These are phyloP conservation scores for Arthrobotrys sinensis DNA, from an alignment of 2,329 filamentous ascomycete species.

Conservation along the genomic window DNA sequence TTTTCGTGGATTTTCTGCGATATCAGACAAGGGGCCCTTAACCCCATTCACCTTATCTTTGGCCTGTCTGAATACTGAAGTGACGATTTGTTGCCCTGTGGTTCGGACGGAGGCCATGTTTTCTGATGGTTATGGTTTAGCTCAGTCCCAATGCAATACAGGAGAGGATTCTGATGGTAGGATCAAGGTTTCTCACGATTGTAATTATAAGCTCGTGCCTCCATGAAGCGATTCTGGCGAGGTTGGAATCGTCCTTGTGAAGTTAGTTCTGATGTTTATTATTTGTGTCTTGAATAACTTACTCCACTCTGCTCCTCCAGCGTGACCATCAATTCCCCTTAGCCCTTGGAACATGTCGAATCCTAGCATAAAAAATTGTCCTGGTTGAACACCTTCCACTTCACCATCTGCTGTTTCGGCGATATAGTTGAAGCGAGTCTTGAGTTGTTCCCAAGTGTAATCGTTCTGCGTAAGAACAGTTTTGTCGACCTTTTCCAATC, in stretches of 20 bases:
- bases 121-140: neutral
- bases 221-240: neutral
- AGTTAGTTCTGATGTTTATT: neutral
- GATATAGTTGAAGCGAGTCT: slow-evolving; percentile 21
- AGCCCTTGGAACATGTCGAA: neutral
- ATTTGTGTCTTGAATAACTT: neutral
- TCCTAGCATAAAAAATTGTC: neutral
- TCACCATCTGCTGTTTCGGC: neutral
- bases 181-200: neutral
- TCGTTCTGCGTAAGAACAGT: neutral
- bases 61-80: slow-evolving; percentile 7
- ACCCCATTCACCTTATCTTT: slow-evolving; percentile 8
- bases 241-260: slow-evolving; percentile 6
- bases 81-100: slow-evolving; percentile 9
- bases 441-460: slow-evolving; percentile 25
- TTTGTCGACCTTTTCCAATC: slow-evolving; percentile 15
- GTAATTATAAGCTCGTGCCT: neutral
- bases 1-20: neutral
- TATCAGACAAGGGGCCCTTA: slow-evolving; percentile 8
- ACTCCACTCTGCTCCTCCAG: neutral
- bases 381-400: neutral
- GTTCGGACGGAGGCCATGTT: neutral
- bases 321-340: neutral
- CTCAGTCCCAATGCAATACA: neutral
- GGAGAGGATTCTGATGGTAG: neutral